Percentiles rank a stretch among this genome's conserved stretches.
phyloP scores from a whole-genome alignment of 2,329 filamentous ascomycete species.

The Verticillium albo-atrum region DNA sequence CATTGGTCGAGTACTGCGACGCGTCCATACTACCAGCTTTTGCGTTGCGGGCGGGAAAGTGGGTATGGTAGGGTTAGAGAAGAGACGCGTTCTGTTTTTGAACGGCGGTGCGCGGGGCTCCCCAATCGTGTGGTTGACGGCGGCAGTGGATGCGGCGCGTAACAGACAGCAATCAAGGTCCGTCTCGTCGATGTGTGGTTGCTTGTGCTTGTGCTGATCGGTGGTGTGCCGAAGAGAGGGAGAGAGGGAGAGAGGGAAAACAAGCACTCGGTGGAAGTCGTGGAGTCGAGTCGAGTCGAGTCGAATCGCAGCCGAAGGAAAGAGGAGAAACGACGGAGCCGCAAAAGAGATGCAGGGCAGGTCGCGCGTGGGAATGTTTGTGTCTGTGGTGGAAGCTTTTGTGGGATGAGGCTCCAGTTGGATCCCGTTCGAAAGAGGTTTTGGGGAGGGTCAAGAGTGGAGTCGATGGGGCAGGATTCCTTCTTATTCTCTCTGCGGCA shows the following conservation, averaged over 20 bases:
- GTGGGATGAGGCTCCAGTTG: conserved; percentile 16
- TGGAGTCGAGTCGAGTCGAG: background rate
- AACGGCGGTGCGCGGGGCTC: background rate
- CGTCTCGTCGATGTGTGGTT: background rate
- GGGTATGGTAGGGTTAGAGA: conserved; percentile 6
- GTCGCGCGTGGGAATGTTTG: conserved; percentile 9
- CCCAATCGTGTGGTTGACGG: background rate
- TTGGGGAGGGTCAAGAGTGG: conserved; percentile 13
- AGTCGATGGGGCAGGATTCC: conserved; percentile 11
- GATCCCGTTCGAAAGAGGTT: conserved; percentile 13
- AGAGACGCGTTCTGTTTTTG: conserved; percentile 2
- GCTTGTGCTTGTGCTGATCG: too few species aligned
- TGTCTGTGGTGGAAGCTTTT: conserved; percentile 9
- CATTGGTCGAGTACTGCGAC: conserved; percentile 50
- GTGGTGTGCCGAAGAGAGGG: background rate
- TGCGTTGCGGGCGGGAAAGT: conserved; percentile 1
- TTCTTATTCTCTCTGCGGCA: conserved; percentile 2
- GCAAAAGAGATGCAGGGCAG: conserved; percentile 4
- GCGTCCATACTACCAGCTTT: conserved; percentile 44
- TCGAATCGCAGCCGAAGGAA: conserved; percentile 7
- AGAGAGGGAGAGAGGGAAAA: background rate
- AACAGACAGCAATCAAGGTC: background rate
- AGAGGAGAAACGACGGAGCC: conserved; percentile 9
- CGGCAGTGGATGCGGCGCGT: background rate
- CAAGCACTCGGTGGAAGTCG: conserved; percentile 3